Base-by-base conservation (phyloP, 176 grass and related monocot species). In the Zea luxurians region DNA sequence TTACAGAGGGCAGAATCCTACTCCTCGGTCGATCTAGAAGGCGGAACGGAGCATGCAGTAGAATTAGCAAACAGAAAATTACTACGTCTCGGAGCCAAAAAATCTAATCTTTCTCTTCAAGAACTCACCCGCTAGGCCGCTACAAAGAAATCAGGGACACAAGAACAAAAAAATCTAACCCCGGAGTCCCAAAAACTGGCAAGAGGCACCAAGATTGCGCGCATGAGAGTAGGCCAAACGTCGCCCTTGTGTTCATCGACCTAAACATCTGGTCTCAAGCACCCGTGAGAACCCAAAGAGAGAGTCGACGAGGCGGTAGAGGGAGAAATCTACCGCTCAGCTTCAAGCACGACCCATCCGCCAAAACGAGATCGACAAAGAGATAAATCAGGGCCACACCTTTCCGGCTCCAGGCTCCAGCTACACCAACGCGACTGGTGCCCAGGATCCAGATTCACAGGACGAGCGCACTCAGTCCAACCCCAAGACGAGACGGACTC, bases 291-390 rank as follows among this genome's bases (percentile, higher is more conserved):
- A 37, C 13, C 8, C 20, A 10, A 20, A 5, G 37, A 69, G 10
- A 69, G 16, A 81, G 21, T 43, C 11, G 2, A 20, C 13, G 3
- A 20, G 10, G 27, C 4, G 10, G 17, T 2, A 12, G 8, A 54
- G 3, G 3, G 13, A 55, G 10, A 41, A 55, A 65, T 36, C 13
- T 36, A 48, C 15, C 35, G 15, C 46, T 37, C 38, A 59, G 43
- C 62, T 4, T 13, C 45, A 37, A 78, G 67, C 76, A 68, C 35
- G 10, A 40, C 35, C 63, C 10, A 7, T 27, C 15, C 20, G 34
- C 44, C 75, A 78, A 59, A 80, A 66, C 48, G 7, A 80, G 48
- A 80, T 69, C 65, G 40, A 52, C 13, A 59, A 44, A 44, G 15
- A 46, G 4, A 36, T 17, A 73, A 38, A 37, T 36, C 13, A 7